Percentiles rank a stretch among this genome's conserved stretches.
Conservation (phyloP, 1,139 yeast species). For the Blastobotrys aristatus region DNA sequence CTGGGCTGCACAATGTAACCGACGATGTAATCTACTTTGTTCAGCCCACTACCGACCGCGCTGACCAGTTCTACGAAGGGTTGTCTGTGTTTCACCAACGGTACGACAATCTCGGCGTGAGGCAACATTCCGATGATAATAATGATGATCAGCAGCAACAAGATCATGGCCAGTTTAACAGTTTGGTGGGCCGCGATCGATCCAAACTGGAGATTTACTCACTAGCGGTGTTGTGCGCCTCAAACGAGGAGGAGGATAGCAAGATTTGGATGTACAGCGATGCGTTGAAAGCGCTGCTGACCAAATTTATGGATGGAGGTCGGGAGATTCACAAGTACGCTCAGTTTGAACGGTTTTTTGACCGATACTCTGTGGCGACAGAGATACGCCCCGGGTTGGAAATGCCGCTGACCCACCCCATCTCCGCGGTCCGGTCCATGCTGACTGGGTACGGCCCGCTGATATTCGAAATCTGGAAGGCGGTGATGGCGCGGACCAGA, state of each 20-base stretch:
- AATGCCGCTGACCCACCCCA: constrained; percentile 39
- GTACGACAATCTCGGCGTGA: neutral
- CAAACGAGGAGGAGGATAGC: neutral
- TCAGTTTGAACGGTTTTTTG: constrained; percentile 14
- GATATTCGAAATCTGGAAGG: constrained; percentile 65
- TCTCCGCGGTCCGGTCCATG: constrained; percentile 44
- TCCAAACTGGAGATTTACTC: constrained; percentile 28
- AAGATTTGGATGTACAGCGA: constrained; percentile 55
- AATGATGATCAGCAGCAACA: neutral
- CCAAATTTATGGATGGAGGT: constrained; percentile 34
- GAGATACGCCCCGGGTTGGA: constrained; percentile 8
- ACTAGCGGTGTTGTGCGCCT: constrained; percentile 29
- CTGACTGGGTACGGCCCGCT: constrained; percentile 64
- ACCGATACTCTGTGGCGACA: constrained; percentile 3
- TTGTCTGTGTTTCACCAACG: constrained; percentile 45
- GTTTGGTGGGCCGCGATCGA: neutral
- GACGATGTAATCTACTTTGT: constrained; percentile 53
- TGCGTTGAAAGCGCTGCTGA: constrained; percentile 43
- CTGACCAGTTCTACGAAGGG: constrained; percentile 38
- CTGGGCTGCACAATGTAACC: constrained; percentile 68
- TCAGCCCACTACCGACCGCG: constrained; percentile 29
- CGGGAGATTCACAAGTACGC: constrained; percentile 6
- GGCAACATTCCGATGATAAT: neutral
- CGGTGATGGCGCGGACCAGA: constrained; percentile 56
- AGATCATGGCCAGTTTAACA: neutral